A percentile compares a stretch with the other conserved stretches of the same genome.
phyloP scores from a whole-genome alignment of 2,329 filamentous ascomycete genomes.

The Stromatinia cepivora region DNA sequence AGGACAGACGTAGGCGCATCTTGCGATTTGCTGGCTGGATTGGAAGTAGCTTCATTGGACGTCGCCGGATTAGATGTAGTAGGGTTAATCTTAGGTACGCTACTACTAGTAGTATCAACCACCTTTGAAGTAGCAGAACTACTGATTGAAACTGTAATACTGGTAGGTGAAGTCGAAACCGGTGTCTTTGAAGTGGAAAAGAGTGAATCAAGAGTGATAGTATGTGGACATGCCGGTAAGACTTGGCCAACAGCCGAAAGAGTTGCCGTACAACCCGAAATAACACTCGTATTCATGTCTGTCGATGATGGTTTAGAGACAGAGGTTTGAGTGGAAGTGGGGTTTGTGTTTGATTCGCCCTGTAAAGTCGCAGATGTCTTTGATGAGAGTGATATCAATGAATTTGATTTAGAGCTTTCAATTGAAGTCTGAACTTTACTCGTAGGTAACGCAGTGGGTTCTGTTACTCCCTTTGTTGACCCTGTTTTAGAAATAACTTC shows the following conservation, averaged over 20 bases:
- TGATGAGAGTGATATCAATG: not conserved
- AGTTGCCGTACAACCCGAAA: constrained; percentile 20
- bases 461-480: not conserved
- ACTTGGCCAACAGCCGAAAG: constrained; percentile 14
- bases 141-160: constrained; percentile 1
- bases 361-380: not conserved
- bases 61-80: not conserved
- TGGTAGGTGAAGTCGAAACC: not conserved
- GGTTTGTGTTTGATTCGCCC: not conserved
- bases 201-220: constrained; percentile 14
- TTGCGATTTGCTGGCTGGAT: not conserved
- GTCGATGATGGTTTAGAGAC: constrained; percentile 1
- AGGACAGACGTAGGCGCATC: not conserved
- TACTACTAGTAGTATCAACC: not conserved
- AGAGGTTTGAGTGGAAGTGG: not conserved
- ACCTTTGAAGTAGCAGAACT: constrained; percentile 1
- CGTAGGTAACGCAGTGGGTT: not conserved
- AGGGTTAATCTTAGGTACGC: not conserved
- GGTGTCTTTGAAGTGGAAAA: constrained; percentile 5
- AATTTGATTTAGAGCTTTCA: constrained; percentile 5
- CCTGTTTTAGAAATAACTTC: not conserved
- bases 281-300: constrained; percentile 17
- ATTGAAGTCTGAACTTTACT: not conserved
- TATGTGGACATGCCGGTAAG: constrained; percentile 15
- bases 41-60: not conserved